A percentile compares a stretch with the other conserved stretches of the same genome.
Evolutionary conservation across 306 rosid species (phyloP).

Genomic region (Calophaca sinica): DNA sequence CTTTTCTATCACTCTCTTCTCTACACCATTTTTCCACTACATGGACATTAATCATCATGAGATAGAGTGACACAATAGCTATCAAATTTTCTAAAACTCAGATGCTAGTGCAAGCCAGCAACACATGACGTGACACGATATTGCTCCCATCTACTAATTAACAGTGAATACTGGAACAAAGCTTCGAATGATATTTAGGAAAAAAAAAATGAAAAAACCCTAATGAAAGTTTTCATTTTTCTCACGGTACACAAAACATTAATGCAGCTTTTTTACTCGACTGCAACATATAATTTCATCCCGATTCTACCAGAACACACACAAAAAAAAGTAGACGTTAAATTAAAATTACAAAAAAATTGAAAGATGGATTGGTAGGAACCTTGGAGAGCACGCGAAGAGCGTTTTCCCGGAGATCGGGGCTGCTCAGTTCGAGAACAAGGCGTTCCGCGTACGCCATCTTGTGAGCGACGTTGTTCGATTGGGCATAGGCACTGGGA

Average conservation of each 20-base stretch:
- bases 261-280: background rate
- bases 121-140: background rate
- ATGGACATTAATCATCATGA: background rate
- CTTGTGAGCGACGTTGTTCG: constrained; percentile 6
- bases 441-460: constrained; percentile 62
- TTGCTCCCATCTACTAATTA: background rate
- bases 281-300: background rate
- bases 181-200: background rate
- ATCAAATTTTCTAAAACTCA: background rate
- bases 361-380: background rate
- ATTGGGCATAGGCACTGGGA: constrained; percentile 43
- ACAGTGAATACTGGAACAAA: no score
- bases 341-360: background rate
- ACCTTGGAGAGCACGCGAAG: constrained; percentile 55
- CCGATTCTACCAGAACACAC: background rate
- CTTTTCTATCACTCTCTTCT: background rate
- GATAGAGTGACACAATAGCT: background rate
- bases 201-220: background rate
- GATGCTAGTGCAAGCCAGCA: background rate
- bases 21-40: background rate
- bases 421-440: constrained; percentile 41
- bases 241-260: background rate
- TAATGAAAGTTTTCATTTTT: background rate
- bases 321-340: background rate
- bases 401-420: constrained; percentile 52